Evolutionary conservation across 2,329 filamentous ascomycete species (phyloP).

Genomic region (Leptodontidium sp.): DNA sequence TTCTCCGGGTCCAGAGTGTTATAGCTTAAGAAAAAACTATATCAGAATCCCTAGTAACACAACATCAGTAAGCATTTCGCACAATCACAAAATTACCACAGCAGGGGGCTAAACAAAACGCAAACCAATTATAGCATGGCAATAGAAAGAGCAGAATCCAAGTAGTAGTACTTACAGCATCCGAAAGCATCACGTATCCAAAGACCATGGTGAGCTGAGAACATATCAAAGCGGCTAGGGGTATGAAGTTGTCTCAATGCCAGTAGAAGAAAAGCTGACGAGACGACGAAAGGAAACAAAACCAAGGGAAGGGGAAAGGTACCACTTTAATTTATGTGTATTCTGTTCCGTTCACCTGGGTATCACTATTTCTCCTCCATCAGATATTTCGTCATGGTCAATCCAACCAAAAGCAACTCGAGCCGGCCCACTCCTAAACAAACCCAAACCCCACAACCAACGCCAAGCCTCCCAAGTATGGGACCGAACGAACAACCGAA

Average conservation of each 20-base stretch:
- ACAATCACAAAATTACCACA: too few relatives aligned
- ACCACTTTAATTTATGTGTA: not conserved
- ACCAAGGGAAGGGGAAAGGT: not conserved
- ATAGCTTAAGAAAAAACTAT: too few relatives aligned
- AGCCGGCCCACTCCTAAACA: not conserved
- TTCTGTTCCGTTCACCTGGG: not conserved
- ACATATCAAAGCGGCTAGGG: too few relatives aligned
- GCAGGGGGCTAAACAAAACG: not conserved
- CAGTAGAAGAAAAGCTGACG: not conserved
- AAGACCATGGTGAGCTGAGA: not conserved
- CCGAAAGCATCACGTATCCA: not conserved
- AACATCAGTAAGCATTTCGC: too few relatives aligned
- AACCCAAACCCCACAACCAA: not conserved
- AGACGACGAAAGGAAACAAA: not conserved
- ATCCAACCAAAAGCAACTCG: not conserved
- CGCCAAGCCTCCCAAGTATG: conserved; percentile 5
- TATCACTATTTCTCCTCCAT: conserved; percentile 1
- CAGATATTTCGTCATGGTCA: not conserved
- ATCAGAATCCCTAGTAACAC: too few relatives aligned
- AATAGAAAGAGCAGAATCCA: not conserved
- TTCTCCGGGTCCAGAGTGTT: too few relatives aligned
- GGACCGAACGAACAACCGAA: not conserved
- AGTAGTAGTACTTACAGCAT: not conserved
- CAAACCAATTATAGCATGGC: not conserved
- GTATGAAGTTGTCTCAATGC: not conserved